A percentile compares a stretch with the other conserved stretches of the same genome.
phyloP scores from a whole-genome alignment of 2,329 filamentous ascomycete species.

The Aureobasidium mangrovei region DNA sequence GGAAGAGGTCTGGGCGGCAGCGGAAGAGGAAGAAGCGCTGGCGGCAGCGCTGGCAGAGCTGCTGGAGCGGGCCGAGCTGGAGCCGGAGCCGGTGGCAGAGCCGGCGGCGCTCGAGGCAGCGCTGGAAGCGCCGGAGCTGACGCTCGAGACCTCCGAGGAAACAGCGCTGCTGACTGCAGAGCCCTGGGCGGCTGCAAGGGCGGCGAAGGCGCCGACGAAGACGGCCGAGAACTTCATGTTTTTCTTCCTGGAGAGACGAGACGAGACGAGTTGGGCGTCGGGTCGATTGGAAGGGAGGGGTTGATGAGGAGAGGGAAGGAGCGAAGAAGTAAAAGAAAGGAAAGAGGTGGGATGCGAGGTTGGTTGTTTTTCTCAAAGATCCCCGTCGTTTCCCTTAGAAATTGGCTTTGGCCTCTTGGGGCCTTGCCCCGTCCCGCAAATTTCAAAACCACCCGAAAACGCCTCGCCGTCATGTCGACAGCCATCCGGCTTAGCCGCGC shows the following conservation, averaged over 20 bases:
- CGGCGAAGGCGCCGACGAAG: slow-evolving; percentile 11
- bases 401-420: slow-evolving; percentile 2
- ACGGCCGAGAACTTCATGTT: slow-evolving; percentile 9
- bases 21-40: not conserved
- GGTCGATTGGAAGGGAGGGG: not conserved
- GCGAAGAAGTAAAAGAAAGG: not conserved
- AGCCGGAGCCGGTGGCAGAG: not conserved
- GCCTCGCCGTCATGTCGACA: slow-evolving; percentile 7
- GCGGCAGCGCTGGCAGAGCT: not conserved
- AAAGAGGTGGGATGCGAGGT: not conserved
- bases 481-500: slow-evolving; percentile 8
- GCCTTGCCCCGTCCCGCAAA: slow-evolving; percentile 12
- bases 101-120: not conserved
- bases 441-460: slow-evolving; percentile 5
- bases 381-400: slow-evolving; percentile 3
- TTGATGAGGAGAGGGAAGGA: not conserved
- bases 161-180: slow-evolving; percentile 2
- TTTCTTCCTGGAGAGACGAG: not conserved
- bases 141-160: not conserved
- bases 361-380: slow-evolving; percentile 14
- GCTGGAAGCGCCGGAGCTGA: slow-evolving; percentile 6
- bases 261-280: slow-evolving; percentile 13
- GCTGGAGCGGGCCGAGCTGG: not conserved
- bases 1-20: not conserved
- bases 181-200: slow-evolving; percentile 10